Percentiles rank a stretch among this genome's conserved stretches.
Evolutionary conservation across 2,329 filamentous ascomycete genomes (phyloP).

Genomic region (Fusarium liriodendri): DNA sequence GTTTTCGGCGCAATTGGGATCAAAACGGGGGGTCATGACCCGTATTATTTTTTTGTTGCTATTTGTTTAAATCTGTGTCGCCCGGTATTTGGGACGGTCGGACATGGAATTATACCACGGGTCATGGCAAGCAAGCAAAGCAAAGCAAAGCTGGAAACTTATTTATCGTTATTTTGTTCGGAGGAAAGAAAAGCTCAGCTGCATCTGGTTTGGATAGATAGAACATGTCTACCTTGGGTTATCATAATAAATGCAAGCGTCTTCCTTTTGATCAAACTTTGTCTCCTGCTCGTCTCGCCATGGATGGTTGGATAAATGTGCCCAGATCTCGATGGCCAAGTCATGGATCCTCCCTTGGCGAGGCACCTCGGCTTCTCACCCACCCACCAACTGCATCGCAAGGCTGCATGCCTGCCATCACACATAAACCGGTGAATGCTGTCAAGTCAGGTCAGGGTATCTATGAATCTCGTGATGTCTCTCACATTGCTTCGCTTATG

Average conservation of each 20-base stretch:
- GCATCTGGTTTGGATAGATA: neutral
- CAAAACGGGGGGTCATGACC: constrained; percentile 14
- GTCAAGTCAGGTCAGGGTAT: neutral
- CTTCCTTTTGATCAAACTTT: neutral
- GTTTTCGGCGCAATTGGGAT: constrained; percentile 20
- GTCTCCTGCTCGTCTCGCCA: neutral
- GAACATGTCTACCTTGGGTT: neutral
- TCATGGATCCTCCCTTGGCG: neutral
- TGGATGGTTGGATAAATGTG: neutral
- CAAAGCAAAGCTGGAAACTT: neutral
- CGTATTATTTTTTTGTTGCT: neutral
- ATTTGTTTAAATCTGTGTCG: constrained; percentile 5
- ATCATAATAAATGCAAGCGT: neutral
- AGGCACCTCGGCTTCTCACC: neutral
- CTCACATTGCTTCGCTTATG: neutral
- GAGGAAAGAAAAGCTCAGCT: neutral
- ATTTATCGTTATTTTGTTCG: neutral
- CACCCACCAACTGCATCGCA: neutral
- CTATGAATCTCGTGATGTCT: neutral
- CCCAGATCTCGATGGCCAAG: neutral
- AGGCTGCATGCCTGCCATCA: neutral
- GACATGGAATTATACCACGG: constrained; percentile 30
- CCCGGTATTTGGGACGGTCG: constrained; percentile 8
- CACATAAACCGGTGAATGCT: neutral
- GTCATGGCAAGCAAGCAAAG: neutral